Conservation (phyloP, 352 stramenopile species). For the Pythium diclinum region DNA sequence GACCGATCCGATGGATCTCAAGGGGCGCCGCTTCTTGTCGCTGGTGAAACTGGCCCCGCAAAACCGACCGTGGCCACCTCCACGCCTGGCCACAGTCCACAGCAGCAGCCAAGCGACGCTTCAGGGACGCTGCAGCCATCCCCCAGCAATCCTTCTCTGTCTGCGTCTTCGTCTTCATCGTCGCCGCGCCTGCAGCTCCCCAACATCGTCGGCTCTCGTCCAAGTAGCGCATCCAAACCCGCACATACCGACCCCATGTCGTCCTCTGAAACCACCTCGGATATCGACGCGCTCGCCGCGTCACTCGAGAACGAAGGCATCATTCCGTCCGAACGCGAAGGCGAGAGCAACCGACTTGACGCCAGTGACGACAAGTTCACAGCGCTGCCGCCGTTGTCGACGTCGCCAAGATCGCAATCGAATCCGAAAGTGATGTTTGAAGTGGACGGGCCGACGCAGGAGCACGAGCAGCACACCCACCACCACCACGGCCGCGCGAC, state of each 20-base stretch:
- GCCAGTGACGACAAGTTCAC: constrained; percentile 1
- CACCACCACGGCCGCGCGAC: neutral
- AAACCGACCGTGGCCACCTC: neutral
- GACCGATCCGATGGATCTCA: neutral
- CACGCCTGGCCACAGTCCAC: neutral
- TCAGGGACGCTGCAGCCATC: neutral
- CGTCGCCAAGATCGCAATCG: constrained; percentile 12
- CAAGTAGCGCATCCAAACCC: neutral
- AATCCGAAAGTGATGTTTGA: neutral
- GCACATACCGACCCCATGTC: neutral
- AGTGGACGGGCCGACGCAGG: neutral
- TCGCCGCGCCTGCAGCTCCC: neutral
- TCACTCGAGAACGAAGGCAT: constrained; percentile 8
- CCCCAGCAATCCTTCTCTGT: neutral
- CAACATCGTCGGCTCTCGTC: neutral
- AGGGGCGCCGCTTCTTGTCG: neutral
- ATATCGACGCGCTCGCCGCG: constrained; percentile 24
- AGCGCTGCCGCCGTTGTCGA: constrained; percentile 13
- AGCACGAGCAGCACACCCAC: neutral
- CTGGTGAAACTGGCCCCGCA: neutral
- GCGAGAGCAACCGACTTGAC: neutral
- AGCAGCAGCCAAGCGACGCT: neutral
- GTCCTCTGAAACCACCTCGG: neutral
- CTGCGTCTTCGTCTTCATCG: neutral
- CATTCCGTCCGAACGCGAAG: neutral